These are phyloP conservation scores for Microcyclosporella mali DNA, from an alignment of 2,329 filamentous ascomycete species.

Conservation along the genomic window DNA sequence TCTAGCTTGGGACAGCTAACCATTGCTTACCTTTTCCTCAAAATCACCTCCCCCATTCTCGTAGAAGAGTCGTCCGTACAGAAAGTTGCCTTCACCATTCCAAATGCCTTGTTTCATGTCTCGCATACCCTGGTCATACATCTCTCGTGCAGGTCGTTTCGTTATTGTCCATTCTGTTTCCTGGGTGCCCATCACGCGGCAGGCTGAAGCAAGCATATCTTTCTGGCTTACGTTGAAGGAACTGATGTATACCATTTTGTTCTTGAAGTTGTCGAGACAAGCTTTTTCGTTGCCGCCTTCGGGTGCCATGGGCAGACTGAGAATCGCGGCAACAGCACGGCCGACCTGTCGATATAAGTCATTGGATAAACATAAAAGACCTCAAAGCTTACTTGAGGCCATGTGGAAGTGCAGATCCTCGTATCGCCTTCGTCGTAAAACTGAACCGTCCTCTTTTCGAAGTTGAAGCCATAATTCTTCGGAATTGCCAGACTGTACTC, in stretches of 20 bases:
- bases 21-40: constrained; percentile 27
- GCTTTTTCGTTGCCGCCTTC: background rate
- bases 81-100: constrained; percentile 7
- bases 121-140: constrained; percentile 45
- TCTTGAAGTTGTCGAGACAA: constrained; percentile 35
- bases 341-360: constrained; percentile 28
- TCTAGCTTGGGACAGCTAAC: too few species aligned
- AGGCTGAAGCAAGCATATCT: constrained; percentile 58
- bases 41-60: constrained; percentile 29
- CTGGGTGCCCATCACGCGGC: constrained; percentile 51
- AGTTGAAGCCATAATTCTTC: constrained; percentile 34
- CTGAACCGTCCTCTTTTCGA: constrained; percentile 20
- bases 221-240: constrained; percentile 56
- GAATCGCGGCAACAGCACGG: constrained; percentile 45
- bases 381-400: constrained; percentile 43
- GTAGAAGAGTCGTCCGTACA: constrained; percentile 50
- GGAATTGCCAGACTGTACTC: constrained; percentile 32
- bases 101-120: constrained; percentile 39
- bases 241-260: constrained; percentile 46
- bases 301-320: constrained; percentile 24
- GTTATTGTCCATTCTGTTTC: constrained; percentile 56
- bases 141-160: constrained; percentile 41
- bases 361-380: too few species aligned
- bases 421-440: constrained; percentile 53
- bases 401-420: constrained; percentile 53